Evolutionary conservation across 106 monocot genomes (phyloP), one percentile per base, ranked within the genome.

Genomic region (Acorus gramineus): DNA sequence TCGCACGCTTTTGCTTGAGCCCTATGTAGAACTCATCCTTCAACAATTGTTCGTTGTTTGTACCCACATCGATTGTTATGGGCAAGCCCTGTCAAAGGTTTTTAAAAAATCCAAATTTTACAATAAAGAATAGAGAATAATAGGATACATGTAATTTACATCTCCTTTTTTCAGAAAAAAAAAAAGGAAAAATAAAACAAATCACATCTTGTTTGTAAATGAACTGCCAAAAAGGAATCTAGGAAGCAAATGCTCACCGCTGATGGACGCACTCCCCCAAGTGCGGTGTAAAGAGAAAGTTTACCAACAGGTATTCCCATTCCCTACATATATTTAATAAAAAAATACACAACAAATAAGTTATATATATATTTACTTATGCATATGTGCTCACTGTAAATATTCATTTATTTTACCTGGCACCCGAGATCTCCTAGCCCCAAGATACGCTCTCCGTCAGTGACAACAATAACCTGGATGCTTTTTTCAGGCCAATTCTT

Each of bases 261-360:
- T 74, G 96, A 96, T 74, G 96, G 96, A 14, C 96, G 85, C 4
- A 98, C 44, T n/a, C 96, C 96, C n/a, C 96, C 96, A 66, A 98
- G 91, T 7, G 96, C 96, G 60, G 96, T 85, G 58, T 98, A 98
- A 45, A 98, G 77, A 73, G 91, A 52, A 81, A 98, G 87, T 62
- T 98, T 98, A 44, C 96, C 96, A 3, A 98, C 96, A 75, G 96
- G 96, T 65, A 98, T 98, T 58, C 89, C 94, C 94, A 94, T 94
- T 52, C 94, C 94, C 89, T 94, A 49, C 5, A 57, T 46, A 61
- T 56, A 68, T 46, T 75, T 64, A 11, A 46, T 76, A 62, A 62
- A 5, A 11, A 53, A 53, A 3, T 5, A 51, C 10, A 65, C 45
- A 52, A 47, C 7, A 59, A 45, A 45, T 49, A 64, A 62, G 14